Evolutionary conservation across 2,329 filamentous ascomycete species (phyloP), one percentile per base, ranked within the genome.

Genomic region (Colletotrichum viniferum): DNA sequence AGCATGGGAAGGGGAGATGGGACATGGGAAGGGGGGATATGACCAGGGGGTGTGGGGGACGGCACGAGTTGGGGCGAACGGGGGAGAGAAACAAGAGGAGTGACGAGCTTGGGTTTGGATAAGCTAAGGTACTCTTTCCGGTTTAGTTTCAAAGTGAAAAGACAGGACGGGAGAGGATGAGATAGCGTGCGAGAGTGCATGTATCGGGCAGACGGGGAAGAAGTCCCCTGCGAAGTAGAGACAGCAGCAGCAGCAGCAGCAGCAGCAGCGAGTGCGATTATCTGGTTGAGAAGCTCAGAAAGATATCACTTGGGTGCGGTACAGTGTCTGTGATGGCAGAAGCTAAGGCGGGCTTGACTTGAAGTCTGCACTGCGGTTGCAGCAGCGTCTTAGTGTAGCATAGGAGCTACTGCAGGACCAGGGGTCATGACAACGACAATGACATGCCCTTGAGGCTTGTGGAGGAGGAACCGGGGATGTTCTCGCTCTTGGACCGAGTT

Each of bases 1-100:
- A 81, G 81, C 81, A 79, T 77, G 78, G 78, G 79, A 80, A 81
- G 77, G 81, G 81, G 74, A 77, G 68, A 68, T 43, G 81, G 81
- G 81, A 71, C 68, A 69, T 34, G 38, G 82, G 81, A 80, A 80
- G 71, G 66, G 67, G 66, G 60, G 65, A 74, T 62, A 52, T 43
- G 69, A 65, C 56, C 34, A 24, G 62, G 66, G 64, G 62, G 58
- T 63, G 72, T 66, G 71, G 66, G 43, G 64, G 36, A 72, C 58
- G 73, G 73, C 36, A 67, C 73, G 73, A 75, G 58, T 75, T 73
- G 73, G 69, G 73, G 73, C 73, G 73, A 73, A 73, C 69, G 34
- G 56, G 73, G 67, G 70, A 52, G 55, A 36, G 58, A 68, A 68
- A 36, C 58, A 60, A 60, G 65, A 32, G 65, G 63, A 63, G 63